Evolutionary conservation across 1,139 yeast genomes (phyloP).

Genomic region (Pichia sp.): DNA sequence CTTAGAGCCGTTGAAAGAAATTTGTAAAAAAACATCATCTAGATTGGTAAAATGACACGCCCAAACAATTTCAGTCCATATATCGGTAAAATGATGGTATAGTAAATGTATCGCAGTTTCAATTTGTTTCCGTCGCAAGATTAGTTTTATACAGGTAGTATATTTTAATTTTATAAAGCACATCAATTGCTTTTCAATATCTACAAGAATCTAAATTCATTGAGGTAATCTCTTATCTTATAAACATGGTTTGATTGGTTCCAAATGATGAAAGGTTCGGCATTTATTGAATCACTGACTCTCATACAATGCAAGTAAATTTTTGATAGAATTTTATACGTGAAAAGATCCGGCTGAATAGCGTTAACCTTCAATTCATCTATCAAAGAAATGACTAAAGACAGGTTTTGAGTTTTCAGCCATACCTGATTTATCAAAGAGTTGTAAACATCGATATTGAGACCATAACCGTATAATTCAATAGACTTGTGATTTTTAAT

Average conservation of each 20-base stretch:
- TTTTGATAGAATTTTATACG: conserved; percentile 19
- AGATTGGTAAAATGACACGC: too few relatives aligned
- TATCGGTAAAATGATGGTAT: too few relatives aligned
- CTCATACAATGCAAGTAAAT: conserved; percentile 24
- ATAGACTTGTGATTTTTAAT: conserved; percentile 23
- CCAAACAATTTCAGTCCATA: too few relatives aligned
- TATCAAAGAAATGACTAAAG: conserved; percentile 16
- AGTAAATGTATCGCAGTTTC: too few relatives aligned
- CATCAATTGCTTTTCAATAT: too few relatives aligned
- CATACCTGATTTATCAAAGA: conserved; percentile 20
- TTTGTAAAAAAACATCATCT: too few relatives aligned
- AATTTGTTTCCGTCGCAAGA: too few relatives aligned
- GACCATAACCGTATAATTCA: conserved; percentile 23
- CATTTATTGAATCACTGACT: conserved; percentile 12
- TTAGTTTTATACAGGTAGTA: too few relatives aligned
- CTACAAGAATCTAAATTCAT: conserved; percentile 10
- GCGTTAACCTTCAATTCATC: conserved; percentile 25
- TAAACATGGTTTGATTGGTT: conserved; percentile 19
- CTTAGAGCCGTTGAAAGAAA: too few relatives aligned
- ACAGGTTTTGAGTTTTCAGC: conserved; percentile 21
- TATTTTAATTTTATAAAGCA: too few relatives aligned
- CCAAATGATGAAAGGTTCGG: conserved; percentile 24
- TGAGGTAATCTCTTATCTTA: conserved; percentile 15
- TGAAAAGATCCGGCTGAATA: conserved; percentile 23
- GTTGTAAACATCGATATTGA: conserved; percentile 25